phyloP scores from a whole-genome alignment of 2,329 filamentous ascomycete genomes.

The Ceratocystis variospora region DNA sequence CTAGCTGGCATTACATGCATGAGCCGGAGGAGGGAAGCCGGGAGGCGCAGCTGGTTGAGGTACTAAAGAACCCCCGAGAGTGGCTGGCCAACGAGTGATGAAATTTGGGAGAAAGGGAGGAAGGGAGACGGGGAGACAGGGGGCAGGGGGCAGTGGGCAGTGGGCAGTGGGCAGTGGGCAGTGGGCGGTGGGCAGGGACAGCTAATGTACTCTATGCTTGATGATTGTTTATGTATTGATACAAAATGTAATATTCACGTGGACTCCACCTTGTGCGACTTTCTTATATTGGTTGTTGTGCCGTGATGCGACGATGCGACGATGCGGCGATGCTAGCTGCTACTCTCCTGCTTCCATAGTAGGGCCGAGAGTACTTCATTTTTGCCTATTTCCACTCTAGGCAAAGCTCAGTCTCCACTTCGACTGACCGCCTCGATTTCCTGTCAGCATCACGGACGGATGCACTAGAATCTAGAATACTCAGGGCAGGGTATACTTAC shows the following conservation, averaged over 20 bases:
- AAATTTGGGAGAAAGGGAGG: not conserved
- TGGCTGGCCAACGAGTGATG: conserved; percentile 41
- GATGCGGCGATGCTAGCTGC: too few relatives aligned
- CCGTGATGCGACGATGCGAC: not conserved
- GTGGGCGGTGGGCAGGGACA: too few relatives aligned
- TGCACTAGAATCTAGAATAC: not conserved
- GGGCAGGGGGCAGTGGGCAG: too few relatives aligned
- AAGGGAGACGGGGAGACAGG: not conserved
- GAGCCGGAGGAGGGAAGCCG: conserved; percentile 58
- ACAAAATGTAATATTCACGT: too few relatives aligned
- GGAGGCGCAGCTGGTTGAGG: conserved; percentile 70
- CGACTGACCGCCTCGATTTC: not conserved
- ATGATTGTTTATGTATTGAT: not conserved
- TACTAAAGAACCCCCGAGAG: conserved; percentile 49
- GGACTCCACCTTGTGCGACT: not conserved
- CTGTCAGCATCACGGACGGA: not conserved
- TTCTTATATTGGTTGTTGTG: not conserved
- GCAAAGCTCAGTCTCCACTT: not conserved
- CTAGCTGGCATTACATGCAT: conserved; percentile 94
- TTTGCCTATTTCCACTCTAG: not conserved
- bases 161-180: too few relatives aligned
- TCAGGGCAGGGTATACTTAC: not conserved
- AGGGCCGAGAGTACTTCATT: not conserved
- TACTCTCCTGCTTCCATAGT: too few relatives aligned
- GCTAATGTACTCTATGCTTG: not conserved